Evolutionary conservation across 192 early-diverging fungal genomes (phyloP).

Genomic region (Coemansia reversa): DNA sequence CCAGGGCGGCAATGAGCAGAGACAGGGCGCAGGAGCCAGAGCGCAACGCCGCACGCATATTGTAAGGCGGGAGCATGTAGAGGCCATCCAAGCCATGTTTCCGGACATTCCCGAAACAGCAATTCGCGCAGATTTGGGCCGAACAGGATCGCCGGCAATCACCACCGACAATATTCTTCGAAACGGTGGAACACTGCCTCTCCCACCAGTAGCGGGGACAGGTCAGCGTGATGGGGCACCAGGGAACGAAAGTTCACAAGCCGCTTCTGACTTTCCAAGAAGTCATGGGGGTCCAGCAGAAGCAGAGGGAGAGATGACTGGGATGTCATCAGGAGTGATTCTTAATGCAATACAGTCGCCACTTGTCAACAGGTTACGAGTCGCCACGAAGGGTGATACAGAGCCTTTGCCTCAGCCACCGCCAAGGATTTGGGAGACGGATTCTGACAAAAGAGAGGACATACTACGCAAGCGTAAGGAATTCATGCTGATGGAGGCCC

Average conservation of each 20-base stretch:
- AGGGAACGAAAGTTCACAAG: not conserved
- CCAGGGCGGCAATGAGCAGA: slow-evolving; percentile 38
- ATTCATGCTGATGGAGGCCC: slow-evolving; percentile 51
- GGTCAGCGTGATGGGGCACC: slow-evolving; percentile 23
- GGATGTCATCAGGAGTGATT: slow-evolving; percentile 23
- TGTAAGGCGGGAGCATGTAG: slow-evolving; percentile 58
- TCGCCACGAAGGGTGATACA: slow-evolving; percentile 21
- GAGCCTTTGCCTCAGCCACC: slow-evolving; percentile 27
- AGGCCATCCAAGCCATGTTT: slow-evolving; percentile 78
- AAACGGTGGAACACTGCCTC: slow-evolving; percentile 53
- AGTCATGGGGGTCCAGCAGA: not conserved
- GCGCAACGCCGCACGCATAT: slow-evolving; percentile 25
- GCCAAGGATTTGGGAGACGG: slow-evolving; percentile 47
- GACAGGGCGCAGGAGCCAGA: slow-evolving; percentile 11
- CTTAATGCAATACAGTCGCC: slow-evolving; percentile 44
- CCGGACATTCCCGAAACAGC: slow-evolving; percentile 74
- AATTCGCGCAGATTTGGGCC: slow-evolving; percentile 72
- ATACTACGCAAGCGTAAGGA: slow-evolving; percentile 46
- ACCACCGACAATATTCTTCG: slow-evolving; percentile 80
- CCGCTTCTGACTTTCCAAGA: not conserved
- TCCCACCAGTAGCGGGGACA: slow-evolving; percentile 27
- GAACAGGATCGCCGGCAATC: slow-evolving; percentile 78
- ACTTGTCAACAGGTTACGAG: slow-evolving; percentile 33
- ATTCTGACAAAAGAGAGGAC: slow-evolving; percentile 33
- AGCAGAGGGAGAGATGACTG: not conserved